Conservation (phyloP, 2,329 filamentous ascomycete genomes). For the Aaosphaeria pasadenensis region DNA sequence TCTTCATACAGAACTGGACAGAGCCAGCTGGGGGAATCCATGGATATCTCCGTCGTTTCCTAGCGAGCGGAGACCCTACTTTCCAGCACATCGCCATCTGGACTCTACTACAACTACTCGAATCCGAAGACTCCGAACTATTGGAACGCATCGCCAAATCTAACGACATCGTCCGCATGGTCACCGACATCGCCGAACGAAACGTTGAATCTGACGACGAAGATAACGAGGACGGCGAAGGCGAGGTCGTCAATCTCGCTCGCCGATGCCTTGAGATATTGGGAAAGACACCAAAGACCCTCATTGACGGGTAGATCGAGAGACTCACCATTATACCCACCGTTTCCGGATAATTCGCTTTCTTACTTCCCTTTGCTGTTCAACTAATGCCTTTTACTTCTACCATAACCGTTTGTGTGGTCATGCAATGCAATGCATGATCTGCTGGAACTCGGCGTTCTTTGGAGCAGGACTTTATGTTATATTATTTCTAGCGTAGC, state of each 20-base stretch:
- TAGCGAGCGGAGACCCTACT: slow-evolving; percentile 90
- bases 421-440: slow-evolving; percentile 16
- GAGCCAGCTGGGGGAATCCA: slow-evolving; percentile 93
- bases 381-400: slow-evolving; percentile 21
- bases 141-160: slow-evolving; percentile 85
- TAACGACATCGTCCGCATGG: slow-evolving; percentile 87
- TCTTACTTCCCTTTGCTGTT: slow-evolving; percentile 19
- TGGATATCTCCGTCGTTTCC: slow-evolving; percentile 88
- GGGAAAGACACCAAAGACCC: slow-evolving; percentile 72
- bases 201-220: slow-evolving; percentile 85
- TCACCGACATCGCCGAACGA: slow-evolving; percentile 85
- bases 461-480: slow-evolving; percentile 16
- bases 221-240: slow-evolving; percentile 84
- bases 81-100: slow-evolving; percentile 99
- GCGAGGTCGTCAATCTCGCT: slow-evolving; percentile 87
- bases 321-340: slow-evolving; percentile 18
- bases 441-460: slow-evolving; percentile 23
- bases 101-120: slow-evolving; percentile 91
- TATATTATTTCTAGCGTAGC: slow-evolving; percentile 37
- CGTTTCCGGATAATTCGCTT: slow-evolving; percentile 13
- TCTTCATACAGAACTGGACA: slow-evolving; percentile 92
- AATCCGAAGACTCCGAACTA: slow-evolving; percentile 89
- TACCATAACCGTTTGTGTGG: slow-evolving; percentile 12
- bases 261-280: slow-evolving; percentile 85
- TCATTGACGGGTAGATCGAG: slow-evolving; percentile 68